A percentile compares a stretch with the other conserved stretches of the same genome.
phyloP scores from a whole-genome alignment of 2,329 filamentous ascomycete genomes.

The Trichocomaceae sp. region DNA sequence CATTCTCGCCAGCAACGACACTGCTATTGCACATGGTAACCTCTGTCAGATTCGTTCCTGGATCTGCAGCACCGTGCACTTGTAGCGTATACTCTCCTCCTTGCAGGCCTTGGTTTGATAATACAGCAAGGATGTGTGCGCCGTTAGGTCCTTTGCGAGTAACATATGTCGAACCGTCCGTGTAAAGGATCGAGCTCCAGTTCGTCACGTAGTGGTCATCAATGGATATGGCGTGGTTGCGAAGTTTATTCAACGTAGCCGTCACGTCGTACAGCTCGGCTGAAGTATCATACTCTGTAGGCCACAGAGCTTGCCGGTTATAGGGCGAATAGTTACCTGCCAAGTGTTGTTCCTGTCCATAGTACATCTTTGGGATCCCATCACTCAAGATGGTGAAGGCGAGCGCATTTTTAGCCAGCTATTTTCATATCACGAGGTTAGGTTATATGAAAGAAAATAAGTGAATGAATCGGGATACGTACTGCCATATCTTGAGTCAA shows the following conservation, averaged over 20 bases:
- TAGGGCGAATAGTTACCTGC: conserved; percentile 41
- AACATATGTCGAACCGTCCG: conserved; percentile 33
- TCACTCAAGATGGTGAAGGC: conserved; percentile 50
- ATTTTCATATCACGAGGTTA: conserved; percentile 1
- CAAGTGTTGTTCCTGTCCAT: conserved; percentile 57
- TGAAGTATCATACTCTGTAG: conserved; percentile 40
- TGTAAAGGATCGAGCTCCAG: conserved; percentile 32
- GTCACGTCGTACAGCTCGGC: conserved; percentile 43
- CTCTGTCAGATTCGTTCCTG: conserved; percentile 30
- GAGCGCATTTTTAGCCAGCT: conserved; percentile 53
- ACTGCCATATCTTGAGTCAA: conserved; percentile 44
- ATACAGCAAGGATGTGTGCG: conserved; percentile 33
- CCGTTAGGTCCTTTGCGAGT: conserved; percentile 38
- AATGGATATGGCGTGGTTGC: conserved; percentile 34
- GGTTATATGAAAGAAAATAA: not conserved
- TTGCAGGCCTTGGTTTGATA: conserved; percentile 34
- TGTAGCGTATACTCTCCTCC: conserved; percentile 39
- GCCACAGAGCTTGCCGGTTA: conserved; percentile 50
- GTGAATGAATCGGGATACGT: conserved; percentile 4
- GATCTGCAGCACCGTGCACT: conserved; percentile 40
- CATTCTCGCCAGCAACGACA: conserved; percentile 14
- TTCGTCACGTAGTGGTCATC: conserved; percentile 33
- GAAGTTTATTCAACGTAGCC: conserved; percentile 42
- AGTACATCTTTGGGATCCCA: conserved; percentile 57
- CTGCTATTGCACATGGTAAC: conserved; percentile 29